A percentile compares a stretch with the other conserved stretches of the same genome.
Evolutionary conservation across 495 filamentous ascomycete species (phyloP).

Genomic region (Aspergillus leporis): DNA sequence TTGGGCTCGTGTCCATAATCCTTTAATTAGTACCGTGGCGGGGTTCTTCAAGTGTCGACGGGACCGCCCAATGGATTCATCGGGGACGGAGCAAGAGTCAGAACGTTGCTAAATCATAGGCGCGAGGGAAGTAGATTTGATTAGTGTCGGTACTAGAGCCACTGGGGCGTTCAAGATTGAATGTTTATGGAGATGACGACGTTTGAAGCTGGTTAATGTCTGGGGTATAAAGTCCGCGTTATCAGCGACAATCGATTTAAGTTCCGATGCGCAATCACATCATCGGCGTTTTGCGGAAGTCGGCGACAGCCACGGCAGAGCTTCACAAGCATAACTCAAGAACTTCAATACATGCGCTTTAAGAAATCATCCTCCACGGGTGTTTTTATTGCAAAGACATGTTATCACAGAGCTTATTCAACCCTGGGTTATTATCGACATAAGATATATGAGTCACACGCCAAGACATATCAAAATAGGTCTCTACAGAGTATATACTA

Average conservation of each 20-base stretch:
- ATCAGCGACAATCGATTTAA: constrained; percentile 2
- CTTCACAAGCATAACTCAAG: neutral
- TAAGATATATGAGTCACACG: neutral
- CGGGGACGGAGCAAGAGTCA: constrained; percentile 11
- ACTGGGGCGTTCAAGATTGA: neutral
- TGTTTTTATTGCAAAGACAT: no score
- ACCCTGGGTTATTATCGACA: neutral
- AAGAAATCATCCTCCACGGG: no score
- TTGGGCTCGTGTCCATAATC: constrained; percentile 25
- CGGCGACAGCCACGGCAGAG: neutral
- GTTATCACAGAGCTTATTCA: no score
- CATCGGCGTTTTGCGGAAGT: neutral
- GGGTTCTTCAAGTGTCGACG: constrained; percentile 22
- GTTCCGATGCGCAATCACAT: constrained; percentile 1
- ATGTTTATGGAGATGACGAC: neutral
- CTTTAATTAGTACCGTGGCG: constrained; percentile 24
- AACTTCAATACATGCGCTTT: neutral
- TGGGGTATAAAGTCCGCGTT: constrained; percentile 17
- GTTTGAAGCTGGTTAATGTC: constrained; percentile 1
- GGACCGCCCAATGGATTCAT: constrained; percentile 9
- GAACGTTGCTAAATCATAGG: neutral
- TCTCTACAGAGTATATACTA: neutral
- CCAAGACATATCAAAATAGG: neutral
- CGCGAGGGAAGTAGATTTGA: constrained; percentile 4
- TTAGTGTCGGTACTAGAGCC: neutral